Base-by-base conservation (phyloP, 2,329 filamentous ascomycete genomes). In the Fonsecaea erecta region DNA sequence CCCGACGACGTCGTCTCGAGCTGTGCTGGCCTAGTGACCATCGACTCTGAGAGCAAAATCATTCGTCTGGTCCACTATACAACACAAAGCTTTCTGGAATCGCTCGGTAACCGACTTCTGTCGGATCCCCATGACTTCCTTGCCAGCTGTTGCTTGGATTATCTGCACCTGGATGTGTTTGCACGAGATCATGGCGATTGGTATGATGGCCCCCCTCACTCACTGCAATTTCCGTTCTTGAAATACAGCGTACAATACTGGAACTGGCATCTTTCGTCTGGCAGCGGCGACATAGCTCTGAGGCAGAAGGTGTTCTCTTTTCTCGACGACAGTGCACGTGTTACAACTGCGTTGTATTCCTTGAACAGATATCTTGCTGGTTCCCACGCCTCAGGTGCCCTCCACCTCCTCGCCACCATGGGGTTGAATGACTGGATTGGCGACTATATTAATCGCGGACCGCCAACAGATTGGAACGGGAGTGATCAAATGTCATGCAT, bases 41-140 rank as follows among this genome's bases (percentile, higher is more conserved):
- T 81, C 2, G 79, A 83, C 37, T 63, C 77, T 52, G 67, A 78
- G 51, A 82, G 74, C 54, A 54, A 72, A 18, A 72, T 77, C 28
- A 71, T 83, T 11, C 74, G 79, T 2, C 66, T 83, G 0, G 78
- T 81, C 2, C 81, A 84, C 66, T 80, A 81, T 60, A 83, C 82
- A 0, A 74, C 80, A 1, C 77, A 82, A 51, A 76, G 82, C 43
- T 84, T 81, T 67, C 76, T 84, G 48, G 73, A 78, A 18, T 56
- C 52, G n/a, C 40, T 52, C 24, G 16, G 54, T 64, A 12, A 77
- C 68, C 0, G 52, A 3, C 78, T 75, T 72, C 76, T 82, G 59
- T 73, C 73, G 0, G 26, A 72, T 35, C 74, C 73, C 0, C 63
- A 79, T 8, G 12, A 1, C 0, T 24, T 75, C 2, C 73, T 82